Evolutionary conservation across 2,329 filamentous ascomycete species (phyloP).

Genomic region (Diaporthe sp.): DNA sequence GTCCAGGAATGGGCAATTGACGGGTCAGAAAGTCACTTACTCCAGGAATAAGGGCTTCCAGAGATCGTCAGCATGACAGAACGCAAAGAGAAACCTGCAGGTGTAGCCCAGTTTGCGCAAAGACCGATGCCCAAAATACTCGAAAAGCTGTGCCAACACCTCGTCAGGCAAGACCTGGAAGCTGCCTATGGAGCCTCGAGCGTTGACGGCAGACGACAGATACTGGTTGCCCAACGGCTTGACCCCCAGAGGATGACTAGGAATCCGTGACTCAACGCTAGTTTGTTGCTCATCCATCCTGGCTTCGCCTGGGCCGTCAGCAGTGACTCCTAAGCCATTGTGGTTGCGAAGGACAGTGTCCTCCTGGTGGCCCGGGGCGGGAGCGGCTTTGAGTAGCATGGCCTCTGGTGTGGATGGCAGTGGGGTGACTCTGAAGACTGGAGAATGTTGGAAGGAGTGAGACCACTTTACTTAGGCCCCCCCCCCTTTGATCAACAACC

Average conservation of each 20-base stretch:
- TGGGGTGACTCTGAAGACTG: slow-evolving; percentile 22
- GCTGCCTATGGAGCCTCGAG: slow-evolving; percentile 72
- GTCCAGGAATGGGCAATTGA: background rate
- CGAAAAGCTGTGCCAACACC: slow-evolving; percentile 78
- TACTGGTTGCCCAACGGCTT: slow-evolving; percentile 89
- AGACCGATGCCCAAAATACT: slow-evolving; percentile 73
- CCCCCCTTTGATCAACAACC: background rate
- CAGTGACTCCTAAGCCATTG: slow-evolving; percentile 12
- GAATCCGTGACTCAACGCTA: slow-evolving; percentile 64
- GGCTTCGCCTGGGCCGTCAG: background rate
- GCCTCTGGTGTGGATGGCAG: background rate
- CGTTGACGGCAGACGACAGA: slow-evolving; percentile 72
- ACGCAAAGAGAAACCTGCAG: slow-evolving; percentile 89
- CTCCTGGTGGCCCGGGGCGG: slow-evolving; percentile 22
- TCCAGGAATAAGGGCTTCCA: slow-evolving; percentile 88
- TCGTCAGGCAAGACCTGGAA: slow-evolving; percentile 84
- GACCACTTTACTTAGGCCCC: background rate
- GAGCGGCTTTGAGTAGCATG: slow-evolving; percentile 34
- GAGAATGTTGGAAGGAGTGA: background rate
- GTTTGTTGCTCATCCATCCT: slow-evolving; percentile 38
- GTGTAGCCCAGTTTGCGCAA: slow-evolving; percentile 77
- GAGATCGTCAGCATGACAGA: slow-evolving; percentile 83
- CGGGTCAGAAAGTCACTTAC: slow-evolving; percentile 66
- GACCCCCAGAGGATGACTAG: slow-evolving; percentile 83
- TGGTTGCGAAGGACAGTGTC: slow-evolving; percentile 32